Conservation (phyloP, 2,329 filamentous ascomycete genomes). For the Chrysoporthe puriensis region DNA sequence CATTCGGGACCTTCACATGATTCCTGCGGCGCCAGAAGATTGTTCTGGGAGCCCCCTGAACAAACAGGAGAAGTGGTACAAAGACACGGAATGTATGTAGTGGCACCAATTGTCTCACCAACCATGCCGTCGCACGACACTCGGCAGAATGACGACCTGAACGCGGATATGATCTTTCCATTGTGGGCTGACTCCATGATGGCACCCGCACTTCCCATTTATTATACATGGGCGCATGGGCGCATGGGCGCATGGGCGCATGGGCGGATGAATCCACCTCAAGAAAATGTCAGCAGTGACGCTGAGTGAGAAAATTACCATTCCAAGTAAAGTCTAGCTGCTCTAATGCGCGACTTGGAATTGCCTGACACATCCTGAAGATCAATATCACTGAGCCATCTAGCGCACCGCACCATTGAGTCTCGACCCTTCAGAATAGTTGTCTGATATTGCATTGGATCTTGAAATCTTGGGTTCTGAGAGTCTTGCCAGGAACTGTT, state of each 20-base stretch:
- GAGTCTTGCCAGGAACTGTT: background rate
- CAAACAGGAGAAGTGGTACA: background rate
- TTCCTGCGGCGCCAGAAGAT: background rate
- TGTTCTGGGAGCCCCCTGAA: background rate
- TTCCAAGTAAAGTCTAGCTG: background rate
- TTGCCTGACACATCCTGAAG: background rate
- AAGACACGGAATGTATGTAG: background rate
- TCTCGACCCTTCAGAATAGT: background rate
- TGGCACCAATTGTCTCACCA: background rate
- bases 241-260: background rate
- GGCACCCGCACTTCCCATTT: background rate
- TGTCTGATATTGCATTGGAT: background rate
- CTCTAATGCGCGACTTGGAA: background rate
- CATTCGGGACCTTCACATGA: too few species aligned
- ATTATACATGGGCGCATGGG: background rate
- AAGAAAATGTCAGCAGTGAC: background rate
- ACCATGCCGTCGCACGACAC: background rate
- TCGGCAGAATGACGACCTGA: background rate
- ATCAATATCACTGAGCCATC: background rate
- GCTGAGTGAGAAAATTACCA: background rate
- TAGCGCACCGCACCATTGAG: background rate
- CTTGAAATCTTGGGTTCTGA: background rate
- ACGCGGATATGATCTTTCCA: background rate
- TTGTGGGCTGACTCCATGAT: background rate
- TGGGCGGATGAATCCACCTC: background rate